These are phyloP conservation scores for Cyberlindnera americana DNA, from an alignment of 805 yeast genomes.

Conservation along the genomic window DNA sequence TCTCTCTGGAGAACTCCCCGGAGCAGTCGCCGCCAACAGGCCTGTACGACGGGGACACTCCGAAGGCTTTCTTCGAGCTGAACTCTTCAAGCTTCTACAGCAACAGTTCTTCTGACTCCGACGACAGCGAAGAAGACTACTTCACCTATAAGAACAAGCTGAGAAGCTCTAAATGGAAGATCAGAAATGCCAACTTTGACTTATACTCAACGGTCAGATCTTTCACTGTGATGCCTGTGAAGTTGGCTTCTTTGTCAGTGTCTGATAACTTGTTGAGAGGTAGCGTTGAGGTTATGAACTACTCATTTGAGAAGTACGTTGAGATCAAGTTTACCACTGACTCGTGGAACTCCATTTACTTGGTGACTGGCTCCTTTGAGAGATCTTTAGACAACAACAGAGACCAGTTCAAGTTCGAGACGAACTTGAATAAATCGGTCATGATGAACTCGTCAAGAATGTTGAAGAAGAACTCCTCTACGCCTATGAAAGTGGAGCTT, in stretches of 20 bases:
- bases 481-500: constrained; percentile 29
- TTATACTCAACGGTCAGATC: constrained; percentile 7
- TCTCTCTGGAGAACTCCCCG: constrained; percentile 57
- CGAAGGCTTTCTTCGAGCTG: constrained; percentile 26
- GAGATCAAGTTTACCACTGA: constrained; percentile 47
- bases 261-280: constrained; percentile 41
- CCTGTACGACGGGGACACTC: constrained; percentile 6
- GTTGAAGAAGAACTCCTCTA: constrained; percentile 11
- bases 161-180: constrained; percentile 20
- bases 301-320: constrained; percentile 37
- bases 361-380: constrained; percentile 30
- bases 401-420: constrained; percentile 47
- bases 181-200: constrained; percentile 21
- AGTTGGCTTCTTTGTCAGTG: constrained; percentile 36
- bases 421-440: constrained; percentile 35
- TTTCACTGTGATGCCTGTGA: constrained; percentile 30
- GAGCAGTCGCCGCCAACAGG: constrained; percentile 20
- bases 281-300: constrained; percentile 36
- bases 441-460: constrained; percentile 15
- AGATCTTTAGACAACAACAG: constrained; percentile 25
- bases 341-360: constrained; percentile 46
- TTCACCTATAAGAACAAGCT: constrained; percentile 15
- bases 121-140: constrained; percentile 23
- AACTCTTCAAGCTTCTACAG: constrained; percentile 9
- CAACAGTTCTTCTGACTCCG: constrained; percentile 20